A percentile compares a stretch with the other conserved stretches of the same genome.
Conservation (phyloP, 495 filamentous ascomycete genomes). For the Zalerion maritima region DNA sequence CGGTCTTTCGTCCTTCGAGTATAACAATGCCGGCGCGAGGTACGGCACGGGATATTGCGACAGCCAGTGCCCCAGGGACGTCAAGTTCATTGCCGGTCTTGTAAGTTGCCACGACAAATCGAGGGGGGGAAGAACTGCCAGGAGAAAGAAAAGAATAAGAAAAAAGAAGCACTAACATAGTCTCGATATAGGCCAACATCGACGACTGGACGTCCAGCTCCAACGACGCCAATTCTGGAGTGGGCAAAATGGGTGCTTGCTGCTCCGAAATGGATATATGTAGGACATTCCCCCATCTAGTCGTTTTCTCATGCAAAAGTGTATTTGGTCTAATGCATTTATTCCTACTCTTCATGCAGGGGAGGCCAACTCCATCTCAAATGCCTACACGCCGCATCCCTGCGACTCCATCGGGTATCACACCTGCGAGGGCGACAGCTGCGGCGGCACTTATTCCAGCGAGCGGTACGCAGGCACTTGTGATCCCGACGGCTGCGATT, state of each 20-base stretch:
- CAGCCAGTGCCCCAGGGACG: constrained; percentile 48
- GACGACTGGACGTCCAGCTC: constrained; percentile 40
- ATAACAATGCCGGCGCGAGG: constrained; percentile 52
- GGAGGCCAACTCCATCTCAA: constrained; percentile 52
- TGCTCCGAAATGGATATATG: constrained; percentile 63
- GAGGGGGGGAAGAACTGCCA: no score
- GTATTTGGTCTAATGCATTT: no score
- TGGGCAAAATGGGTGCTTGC: constrained; percentile 47
- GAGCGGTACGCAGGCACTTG: constrained; percentile 36
- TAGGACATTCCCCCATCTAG: no score
- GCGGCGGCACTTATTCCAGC: constrained; percentile 31
- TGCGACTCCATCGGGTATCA: constrained; percentile 39
- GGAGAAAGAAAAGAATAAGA: no score
- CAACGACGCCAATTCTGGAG: constrained; percentile 45
- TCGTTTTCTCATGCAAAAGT: no score
- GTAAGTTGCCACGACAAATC: constrained; percentile 11
- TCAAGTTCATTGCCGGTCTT: constrained; percentile 57
- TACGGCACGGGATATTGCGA: constrained; percentile 72
- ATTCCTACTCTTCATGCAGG: no score
- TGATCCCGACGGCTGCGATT: constrained; percentile 47
- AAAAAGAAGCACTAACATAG: neutral
- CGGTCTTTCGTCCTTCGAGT: constrained; percentile 30
- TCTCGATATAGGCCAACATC: constrained; percentile 36
- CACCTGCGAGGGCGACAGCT: constrained; percentile 35
- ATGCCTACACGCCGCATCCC: constrained; percentile 46